Base-by-base conservation (phyloP, 1,139 yeast genomes). In the Geotrichum aggregatum region DNA sequence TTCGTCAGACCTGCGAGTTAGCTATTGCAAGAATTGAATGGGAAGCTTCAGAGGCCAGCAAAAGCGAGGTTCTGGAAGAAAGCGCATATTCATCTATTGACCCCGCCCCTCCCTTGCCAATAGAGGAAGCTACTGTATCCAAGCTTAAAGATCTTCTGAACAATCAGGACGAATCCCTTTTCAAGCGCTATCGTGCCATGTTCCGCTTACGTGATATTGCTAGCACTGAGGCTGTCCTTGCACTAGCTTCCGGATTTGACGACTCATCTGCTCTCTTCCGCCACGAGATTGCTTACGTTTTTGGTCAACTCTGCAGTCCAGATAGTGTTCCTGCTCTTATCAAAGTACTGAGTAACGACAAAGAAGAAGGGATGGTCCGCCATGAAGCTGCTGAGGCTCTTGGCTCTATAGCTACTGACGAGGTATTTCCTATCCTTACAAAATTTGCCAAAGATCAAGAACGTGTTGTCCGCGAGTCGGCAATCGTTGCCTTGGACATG, bases 321-420 rank as follows among this genome's bases (percentile, higher is more conserved):
- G 89, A 84, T 33, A 84, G 95, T 38, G 96, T 92, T 36, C 96
- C 97, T 44, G 76, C 94, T 22, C 78, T 94, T 61, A 78, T 88
- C 58, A 83, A 86, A 70, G 91, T 92, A 7, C 78, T 94, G 63
- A 80, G 82, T 61, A 82, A 87, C 68, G 80, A 77, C 54, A 66
- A 71, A 16, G 96, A 94, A 73, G 98, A 95, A 44, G 95, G 95
- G 56, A 94, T 94, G 98, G 98, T 94, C 34, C 84, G 99, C 73
- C 99, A 94, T 68, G 99, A 94, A 72, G 98, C 98, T 54, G 98
- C 98, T 30, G 99, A 94, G 72, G 98, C 98, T 28, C 77, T 94
- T 62, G 98, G 98, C 22, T 80, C 96, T 28, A 92, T 94, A 67
- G 98, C 96, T 24, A 87, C 97, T n/a, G 96, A 87, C 63, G 97